Evolutionary conservation across 495 filamentous ascomycete genomes (phyloP).

Genomic region (Niebla homalea): DNA sequence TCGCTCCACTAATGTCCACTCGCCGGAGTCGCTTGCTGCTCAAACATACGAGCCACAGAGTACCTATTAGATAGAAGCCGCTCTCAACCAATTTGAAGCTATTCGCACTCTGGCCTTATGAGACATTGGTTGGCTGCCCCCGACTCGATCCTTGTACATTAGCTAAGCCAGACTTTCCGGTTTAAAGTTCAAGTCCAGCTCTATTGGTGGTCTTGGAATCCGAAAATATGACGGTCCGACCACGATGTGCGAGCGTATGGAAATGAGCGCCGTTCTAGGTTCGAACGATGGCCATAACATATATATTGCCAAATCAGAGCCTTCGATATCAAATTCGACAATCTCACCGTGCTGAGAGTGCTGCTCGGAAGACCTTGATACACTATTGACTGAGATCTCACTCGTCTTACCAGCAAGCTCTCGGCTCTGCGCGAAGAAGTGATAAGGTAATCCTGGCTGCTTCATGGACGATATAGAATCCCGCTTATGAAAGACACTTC

Average conservation of each 20-base stretch:
- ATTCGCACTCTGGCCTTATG: conserved; percentile 1
- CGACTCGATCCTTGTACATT: background rate
- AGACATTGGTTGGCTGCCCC: background rate
- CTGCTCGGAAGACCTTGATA: background rate
- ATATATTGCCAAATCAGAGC: background rate
- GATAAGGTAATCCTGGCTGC: background rate
- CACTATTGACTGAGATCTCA: conserved; percentile 3
- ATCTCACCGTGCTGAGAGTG: background rate
- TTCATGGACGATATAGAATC: background rate
- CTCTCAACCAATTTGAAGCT: conserved; percentile 11
- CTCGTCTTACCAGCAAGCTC: background rate
- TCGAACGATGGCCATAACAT: background rate
- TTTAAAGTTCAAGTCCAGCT: background rate
- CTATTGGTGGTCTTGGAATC: background rate
- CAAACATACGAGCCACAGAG: conserved; percentile 8
- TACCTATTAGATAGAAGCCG: conserved; percentile 8
- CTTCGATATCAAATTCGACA: background rate
- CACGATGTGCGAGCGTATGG: background rate
- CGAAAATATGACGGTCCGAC: background rate
- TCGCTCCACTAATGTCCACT: background rate
- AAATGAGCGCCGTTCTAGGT: background rate
- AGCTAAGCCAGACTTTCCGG: conserved; percentile 1
- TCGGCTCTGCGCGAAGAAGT: conserved; percentile 1
- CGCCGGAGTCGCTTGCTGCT: conserved; percentile 4
- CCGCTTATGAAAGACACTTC: background rate